These are phyloP conservation scores for Tephrocybe sp. DNA, from an alignment of 768 basidiomycete genomes.

Conservation along the genomic window DNA sequence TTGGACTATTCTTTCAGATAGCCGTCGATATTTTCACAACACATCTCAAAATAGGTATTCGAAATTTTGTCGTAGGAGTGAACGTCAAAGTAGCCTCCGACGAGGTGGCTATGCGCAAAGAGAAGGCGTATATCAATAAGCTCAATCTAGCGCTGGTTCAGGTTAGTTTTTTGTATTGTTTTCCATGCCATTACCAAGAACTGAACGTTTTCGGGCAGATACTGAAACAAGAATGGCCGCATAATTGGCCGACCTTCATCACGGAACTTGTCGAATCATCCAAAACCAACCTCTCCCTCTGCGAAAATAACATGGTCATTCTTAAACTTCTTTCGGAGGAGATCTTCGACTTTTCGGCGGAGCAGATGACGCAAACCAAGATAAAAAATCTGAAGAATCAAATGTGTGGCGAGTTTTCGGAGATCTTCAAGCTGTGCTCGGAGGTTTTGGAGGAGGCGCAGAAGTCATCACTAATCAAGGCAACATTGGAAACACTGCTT, in stretches of 20 bases:
- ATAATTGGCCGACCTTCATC: slow-evolving; percentile 98
- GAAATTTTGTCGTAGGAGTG: slow-evolving; percentile 93
- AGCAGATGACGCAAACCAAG: slow-evolving; percentile 98
- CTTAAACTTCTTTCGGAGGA: slow-evolving; percentile 96
- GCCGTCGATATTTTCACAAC: background rate
- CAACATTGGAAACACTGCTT: slow-evolving; percentile 91
- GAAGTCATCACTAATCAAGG: slow-evolving; percentile 91
- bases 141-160: slow-evolving; percentile 95
- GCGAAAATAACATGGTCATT: slow-evolving; percentile 99
- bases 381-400: slow-evolving; percentile 97
- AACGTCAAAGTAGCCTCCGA: slow-evolving; percentile 94
- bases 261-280: slow-evolving; percentile 96
- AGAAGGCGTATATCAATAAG: slow-evolving; percentile 95
- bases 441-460: slow-evolving; percentile 98
- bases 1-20: background rate
- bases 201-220: slow-evolving; percentile 55
- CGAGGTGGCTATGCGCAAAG: slow-evolving; percentile 82
- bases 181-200: slow-evolving; percentile 12
- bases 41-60: slow-evolving; percentile 61
- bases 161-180: slow-evolving; percentile 66
- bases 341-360: slow-evolving; percentile 98
- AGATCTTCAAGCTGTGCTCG: slow-evolving; percentile 96
- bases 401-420: slow-evolving; percentile 96
- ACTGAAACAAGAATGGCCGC: slow-evolving; percentile 99
- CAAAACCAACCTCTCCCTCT: slow-evolving; percentile 91